phyloP scores from a whole-genome alignment of 1,284 basidiomycete genomes.

The Tilletiopsis washingtonensis region DNA sequence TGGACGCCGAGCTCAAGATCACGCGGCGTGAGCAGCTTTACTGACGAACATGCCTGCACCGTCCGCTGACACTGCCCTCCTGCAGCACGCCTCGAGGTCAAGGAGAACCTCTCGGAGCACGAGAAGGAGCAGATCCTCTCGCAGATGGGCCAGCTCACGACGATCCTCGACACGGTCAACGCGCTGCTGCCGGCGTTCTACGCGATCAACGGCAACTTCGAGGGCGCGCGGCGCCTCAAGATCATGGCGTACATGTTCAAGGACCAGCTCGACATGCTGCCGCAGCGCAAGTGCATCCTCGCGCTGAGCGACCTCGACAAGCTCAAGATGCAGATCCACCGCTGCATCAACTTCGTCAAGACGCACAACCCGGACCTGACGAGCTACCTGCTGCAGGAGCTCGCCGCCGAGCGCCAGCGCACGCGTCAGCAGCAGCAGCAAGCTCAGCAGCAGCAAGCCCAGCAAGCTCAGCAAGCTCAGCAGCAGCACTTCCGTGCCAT shows the following conservation, averaged over 20 bases:
- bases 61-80: background rate
- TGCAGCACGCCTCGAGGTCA: constrained; percentile 28
- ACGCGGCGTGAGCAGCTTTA: constrained; percentile 9
- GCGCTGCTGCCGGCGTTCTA: constrained; percentile 41
- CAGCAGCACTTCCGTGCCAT: background rate
- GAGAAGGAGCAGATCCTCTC: constrained; percentile 33
- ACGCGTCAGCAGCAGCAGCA: constrained; percentile 1
- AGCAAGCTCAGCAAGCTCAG: background rate
- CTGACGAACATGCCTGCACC: background rate
- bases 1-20: constrained; percentile 26
- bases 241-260: constrained; percentile 45
- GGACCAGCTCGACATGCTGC: constrained; percentile 36
- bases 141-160: constrained; percentile 33
- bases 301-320: constrained; percentile 38
- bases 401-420: constrained; percentile 1
- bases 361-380: constrained; percentile 37
- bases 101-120: constrained; percentile 32
- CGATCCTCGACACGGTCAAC: constrained; percentile 34
- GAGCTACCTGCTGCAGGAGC: constrained; percentile 8
- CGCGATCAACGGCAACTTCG: constrained; percentile 39
- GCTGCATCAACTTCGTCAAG: constrained; percentile 43
- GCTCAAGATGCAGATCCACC: constrained; percentile 43
- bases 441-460: background rate
- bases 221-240: constrained; percentile 41
- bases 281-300: constrained; percentile 35